Evolutionary conservation across 257 asterid genomes (phyloP).

Genomic region (Solanum arcanum): DNA sequence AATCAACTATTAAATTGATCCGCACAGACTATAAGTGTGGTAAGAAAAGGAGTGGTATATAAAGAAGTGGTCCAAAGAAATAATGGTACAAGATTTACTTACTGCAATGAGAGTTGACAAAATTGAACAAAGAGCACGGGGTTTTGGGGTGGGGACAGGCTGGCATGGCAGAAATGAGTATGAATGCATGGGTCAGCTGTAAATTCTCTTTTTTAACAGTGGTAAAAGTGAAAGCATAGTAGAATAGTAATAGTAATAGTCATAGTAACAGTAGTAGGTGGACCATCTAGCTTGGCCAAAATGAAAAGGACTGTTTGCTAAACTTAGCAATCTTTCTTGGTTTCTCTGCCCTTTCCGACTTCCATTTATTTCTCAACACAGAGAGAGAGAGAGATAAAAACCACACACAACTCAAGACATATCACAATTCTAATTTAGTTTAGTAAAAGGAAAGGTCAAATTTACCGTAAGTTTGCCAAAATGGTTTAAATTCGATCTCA

Average conservation of each 20-base stretch:
- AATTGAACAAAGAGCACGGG: not conserved
- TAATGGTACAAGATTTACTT: not conserved
- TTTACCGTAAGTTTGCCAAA: not conserved
- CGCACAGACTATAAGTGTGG: rapidly evolving
- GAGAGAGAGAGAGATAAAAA: not conserved
- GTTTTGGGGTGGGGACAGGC: not conserved
- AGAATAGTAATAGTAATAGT: too few species aligned
- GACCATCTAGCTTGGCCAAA: constrained; percentile 15
- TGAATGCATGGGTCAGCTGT: not conserved
- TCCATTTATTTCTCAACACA: constrained; percentile 13
- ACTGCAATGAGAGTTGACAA: not conserved
- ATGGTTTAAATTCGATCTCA: not conserved
- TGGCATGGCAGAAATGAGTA: not conserved
- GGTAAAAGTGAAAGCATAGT: not conserved
- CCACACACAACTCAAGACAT: not conserved
- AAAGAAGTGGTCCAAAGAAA: not conserved
- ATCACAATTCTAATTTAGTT: not conserved
- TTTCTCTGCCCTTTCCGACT: constrained; percentile 1
- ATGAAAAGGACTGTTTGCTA: constrained; percentile 25
- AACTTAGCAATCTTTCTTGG: constrained; percentile 13
- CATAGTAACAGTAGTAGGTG: not conserved
- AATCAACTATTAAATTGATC: too few species aligned
- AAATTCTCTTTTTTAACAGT: not conserved
- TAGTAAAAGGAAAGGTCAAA: not conserved
- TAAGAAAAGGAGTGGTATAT: not conserved